phyloP scores from a whole-genome alignment of 192 early-diverging fungal genomes.

The Blastocladiella britannica region DNA sequence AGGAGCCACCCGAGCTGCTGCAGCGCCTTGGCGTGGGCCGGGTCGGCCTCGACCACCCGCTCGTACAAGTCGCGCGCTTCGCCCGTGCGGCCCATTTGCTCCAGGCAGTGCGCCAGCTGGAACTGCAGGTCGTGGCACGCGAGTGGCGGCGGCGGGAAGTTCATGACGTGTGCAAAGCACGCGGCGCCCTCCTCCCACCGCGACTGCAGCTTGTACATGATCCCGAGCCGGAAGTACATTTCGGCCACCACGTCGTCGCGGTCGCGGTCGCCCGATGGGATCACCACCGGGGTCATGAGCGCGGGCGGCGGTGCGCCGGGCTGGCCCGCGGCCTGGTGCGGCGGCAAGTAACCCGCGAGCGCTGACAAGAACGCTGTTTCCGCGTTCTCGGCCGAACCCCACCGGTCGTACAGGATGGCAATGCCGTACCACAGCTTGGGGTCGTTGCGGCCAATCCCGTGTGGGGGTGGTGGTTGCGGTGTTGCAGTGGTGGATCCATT shows the following conservation, averaged over 20 bases:
- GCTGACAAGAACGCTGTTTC: slow-evolving; percentile 16
- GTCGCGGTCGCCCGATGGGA: not conserved
- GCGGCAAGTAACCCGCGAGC: not conserved
- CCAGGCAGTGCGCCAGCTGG: slow-evolving; percentile 92
- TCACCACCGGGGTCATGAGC: too few species aligned
- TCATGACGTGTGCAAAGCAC: slow-evolving; percentile 80
- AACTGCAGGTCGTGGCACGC: slow-evolving; percentile 95
- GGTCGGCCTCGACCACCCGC: slow-evolving; percentile 63
- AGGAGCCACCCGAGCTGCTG: slow-evolving; percentile 96
- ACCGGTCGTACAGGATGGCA: slow-evolving; percentile 91
- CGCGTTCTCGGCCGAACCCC: slow-evolving; percentile 88
- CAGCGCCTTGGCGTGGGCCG: slow-evolving; percentile 82
- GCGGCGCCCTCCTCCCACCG: slow-evolving; percentile 49
- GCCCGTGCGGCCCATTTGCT: slow-evolving; percentile 49
- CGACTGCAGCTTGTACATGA: slow-evolving; percentile 87
- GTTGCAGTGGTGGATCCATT: not conserved
- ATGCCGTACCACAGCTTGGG: slow-evolving; percentile 99
- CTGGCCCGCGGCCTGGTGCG: too few species aligned
- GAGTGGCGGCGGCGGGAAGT: slow-evolving; percentile 73
- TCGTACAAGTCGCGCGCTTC: slow-evolving; percentile 82
- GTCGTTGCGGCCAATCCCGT: slow-evolving; percentile 19
- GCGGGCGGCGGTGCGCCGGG: too few species aligned
- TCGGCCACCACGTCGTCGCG: slow-evolving; percentile 75
- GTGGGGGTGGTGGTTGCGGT: not conserved
- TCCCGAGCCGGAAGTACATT: slow-evolving; percentile 90